Base-by-base conservation (phyloP, 306 rosid species). In the cucumber (Cucumis sativus) region DNA sequence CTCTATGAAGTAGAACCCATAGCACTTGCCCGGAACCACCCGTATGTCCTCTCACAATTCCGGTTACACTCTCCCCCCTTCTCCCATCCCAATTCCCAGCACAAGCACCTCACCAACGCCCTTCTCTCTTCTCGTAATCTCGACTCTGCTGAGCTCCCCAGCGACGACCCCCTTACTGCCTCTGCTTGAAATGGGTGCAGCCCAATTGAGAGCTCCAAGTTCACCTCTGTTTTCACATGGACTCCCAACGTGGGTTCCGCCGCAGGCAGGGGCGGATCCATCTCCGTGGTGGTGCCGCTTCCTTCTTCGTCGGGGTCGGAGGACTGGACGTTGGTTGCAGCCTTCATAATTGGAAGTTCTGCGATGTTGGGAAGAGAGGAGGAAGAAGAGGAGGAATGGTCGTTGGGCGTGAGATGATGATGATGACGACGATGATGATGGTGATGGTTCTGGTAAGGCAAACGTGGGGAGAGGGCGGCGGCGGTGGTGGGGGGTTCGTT, bases 121-220 rank as follows among this genome's bases (percentile, higher is more conserved):
- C 63, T 62, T 54, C 73, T 45, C 18, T 35, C 56, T 7, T 35
- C 56, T 7, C 61, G 74, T 7, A 47, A 80, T 65, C 76, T 82
- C 9, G 94, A 89, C 84, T 89, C 91, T 12, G 87, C 89, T 33
- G 85, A 79, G 83, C 83, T 84, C 40, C 70, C 76, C 1, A 59
- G 58, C 28, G 79, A 79, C 6, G 80, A 81, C 8, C 78, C 20
- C 69, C 89, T 82, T 39, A 81, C 37, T 2, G 82, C 61, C 70
- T 82, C 80, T 40, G 83, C 70, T 77, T 83, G 88, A 60, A 82
- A 82, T 21, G 95, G 95, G 11, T 30, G 76, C 0, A 86, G 79
- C 35, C 96, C 96, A 17, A 90, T 84, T 1, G 91, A 83, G 16
- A 90, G 96, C 57, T 90, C 96, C 85, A 90, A 75, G 75, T 88